Conservation (phyloP, 2,329 filamentous ascomycete genomes). For the Fusarium sp. region DNA sequence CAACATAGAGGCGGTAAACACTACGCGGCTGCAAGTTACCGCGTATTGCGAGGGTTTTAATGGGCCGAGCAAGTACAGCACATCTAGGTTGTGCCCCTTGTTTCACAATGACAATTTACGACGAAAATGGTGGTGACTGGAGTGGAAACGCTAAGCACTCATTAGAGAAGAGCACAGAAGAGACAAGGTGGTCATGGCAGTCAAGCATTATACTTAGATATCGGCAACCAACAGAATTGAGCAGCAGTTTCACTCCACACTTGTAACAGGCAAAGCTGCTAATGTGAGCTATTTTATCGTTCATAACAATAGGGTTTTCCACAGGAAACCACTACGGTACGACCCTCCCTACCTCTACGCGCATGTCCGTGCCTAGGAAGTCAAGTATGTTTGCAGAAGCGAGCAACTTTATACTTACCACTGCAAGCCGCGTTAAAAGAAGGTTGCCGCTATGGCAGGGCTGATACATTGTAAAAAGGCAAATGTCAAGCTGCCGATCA, state of each 20-base stretch:
- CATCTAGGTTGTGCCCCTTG: slow-evolving; percentile 37
- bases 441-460: slow-evolving; percentile 19
- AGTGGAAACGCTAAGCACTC: slow-evolving; percentile 28
- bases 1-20: slow-evolving; percentile 23
- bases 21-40: slow-evolving; percentile 35
- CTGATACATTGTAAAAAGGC: slow-evolving; percentile 26
- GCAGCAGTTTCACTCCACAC: slow-evolving; percentile 31
- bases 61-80: slow-evolving; percentile 37
- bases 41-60: slow-evolving; percentile 42
- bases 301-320: slow-evolving; percentile 28
- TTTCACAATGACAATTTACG: slow-evolving; percentile 40
- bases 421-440: slow-evolving; percentile 15
- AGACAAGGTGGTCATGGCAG: slow-evolving; percentile 26
- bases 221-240: slow-evolving; percentile 36
- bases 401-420: slow-evolving; percentile 3
- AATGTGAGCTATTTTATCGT: slow-evolving; percentile 25
- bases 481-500: slow-evolving; percentile 4
- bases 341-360: neutral
- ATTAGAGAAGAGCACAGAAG: slow-evolving; percentile 24
- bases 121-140: slow-evolving; percentile 32
- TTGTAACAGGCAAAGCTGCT: slow-evolving; percentile 40
- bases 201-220: slow-evolving; percentile 32
- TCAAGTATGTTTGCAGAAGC: neutral
- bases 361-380: slow-evolving; percentile 3
- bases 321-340: neutral